Evolutionary conservation across 2,329 filamentous ascomycete species (phyloP), one percentile per base, ranked within the genome.

Genomic region (Didymella sp.): DNA sequence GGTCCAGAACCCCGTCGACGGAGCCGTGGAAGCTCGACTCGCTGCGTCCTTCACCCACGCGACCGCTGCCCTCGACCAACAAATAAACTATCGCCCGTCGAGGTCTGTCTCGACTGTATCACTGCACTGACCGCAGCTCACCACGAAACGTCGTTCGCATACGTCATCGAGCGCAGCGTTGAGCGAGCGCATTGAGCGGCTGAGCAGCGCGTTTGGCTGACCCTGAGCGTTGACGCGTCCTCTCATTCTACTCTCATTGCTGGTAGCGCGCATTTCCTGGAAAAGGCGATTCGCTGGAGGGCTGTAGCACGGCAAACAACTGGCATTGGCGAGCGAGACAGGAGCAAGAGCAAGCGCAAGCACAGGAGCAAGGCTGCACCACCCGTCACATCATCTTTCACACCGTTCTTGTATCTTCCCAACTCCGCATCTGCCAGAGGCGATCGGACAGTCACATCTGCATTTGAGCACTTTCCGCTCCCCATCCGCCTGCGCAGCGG

Each of bases 381-480:
- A 62, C 68, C 61, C 65, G 64, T 66, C 63, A 60, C 59, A 44
- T 56, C 52, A 60, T 70, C 63, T 70, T 65, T 68, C 60, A 63
- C 67, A 62, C 61, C 54, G 62, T 63, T 72, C 64, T 67, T 76
- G 73, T 75, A 74, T 68, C 65, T 70, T 40, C 72, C 59, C 64
- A 60, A 64, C 58, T 73, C 73, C 70, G 73, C 62, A 75, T 75
- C 72, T 75, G 73, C 72, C 73, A 76, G 73, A 67, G 73, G 73
- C 73, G 72, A 74, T 76, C 73, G 72, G 73, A 71, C 49, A 68
- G 62, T 61, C 61, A 55, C 60, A 44, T 70, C 60, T 66, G 66
- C 67, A 51, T 66, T 69, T 71, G 62, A 72, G 64, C 72, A 65
- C 58, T 4, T 38, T n/a, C 63, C 64, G 72, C 68, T 61, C 62